Base-by-base conservation (phyloP, 257 asterid species). In the Lavandula angustifolia region DNA sequence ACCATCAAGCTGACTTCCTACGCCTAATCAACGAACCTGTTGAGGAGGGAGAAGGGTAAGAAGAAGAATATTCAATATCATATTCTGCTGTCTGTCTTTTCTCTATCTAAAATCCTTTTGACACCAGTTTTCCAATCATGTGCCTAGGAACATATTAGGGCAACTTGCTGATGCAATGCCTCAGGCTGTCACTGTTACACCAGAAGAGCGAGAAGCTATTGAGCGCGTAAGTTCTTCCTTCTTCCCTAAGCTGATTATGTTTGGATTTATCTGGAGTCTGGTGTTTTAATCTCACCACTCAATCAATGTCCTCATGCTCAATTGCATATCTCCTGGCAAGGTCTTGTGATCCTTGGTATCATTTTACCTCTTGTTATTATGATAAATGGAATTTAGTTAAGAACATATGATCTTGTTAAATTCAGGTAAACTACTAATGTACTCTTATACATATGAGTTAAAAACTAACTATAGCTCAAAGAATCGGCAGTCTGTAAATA, bases 21-120 rank as follows among this genome's bases (percentile, higher is more conserved):
- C 95, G 87, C 77, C 81, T 89, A 54, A 81, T 89, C 51, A 89
- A 89, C 73, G 96, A 89, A 78, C 95, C 95, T 58, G 90, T 78
- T 75, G 95, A 85, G 41, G 59, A 53, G 68, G 95, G 90, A 54
- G 92, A 84, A 67, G 90, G 88, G 92, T 85, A 73, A 76, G 88
- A 56, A 68, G 61, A 14, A 68, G 14, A n/a, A 53, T 14, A 7
- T 13, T 55, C 44, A 7, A 6, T 55, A 34, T 13, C 33, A 31
- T 14, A 10, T 49, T 33, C 4, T 38, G 17, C 12, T 66, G 47
- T 7, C 34, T 44, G 31, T 35, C 12, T 10, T 8, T 34, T 49
- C 35, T 67, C 34, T 34, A 38, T 43, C 17, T 14, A 22, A 16
- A 9, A 27, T 59, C 53, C 38, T 67, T 37, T 27, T 67, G 55